Base-by-base conservation (phyloP, 805 yeast genomes). In the Brettanomyces sp. region DNA sequence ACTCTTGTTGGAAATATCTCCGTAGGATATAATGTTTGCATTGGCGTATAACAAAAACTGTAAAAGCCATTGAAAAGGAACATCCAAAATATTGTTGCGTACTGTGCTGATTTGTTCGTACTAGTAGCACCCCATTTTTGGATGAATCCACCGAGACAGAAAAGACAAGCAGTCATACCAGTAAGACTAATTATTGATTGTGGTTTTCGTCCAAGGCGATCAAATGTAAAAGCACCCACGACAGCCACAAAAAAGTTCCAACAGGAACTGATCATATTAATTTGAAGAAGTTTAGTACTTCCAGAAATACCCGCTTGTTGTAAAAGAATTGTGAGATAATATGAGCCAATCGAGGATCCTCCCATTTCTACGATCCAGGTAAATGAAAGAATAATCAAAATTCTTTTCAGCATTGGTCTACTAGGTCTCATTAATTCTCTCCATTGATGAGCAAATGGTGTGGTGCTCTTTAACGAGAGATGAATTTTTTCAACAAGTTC, bases 341-440 rank as follows among this genome's bases (percentile, higher is more conserved):
- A 72, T 1, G 74, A 66, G 22, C 70, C 72, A 46, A 72, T 60
- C 41, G 72, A 72, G 49, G 68, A 69, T 50, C 77, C 77, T 5
- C 72, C 68, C 40, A 69, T 54, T 52, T 68, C 73, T 59, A 59
- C 61, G 49, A 69, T 49, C 36, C 53, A 47, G n/a, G 63, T 62
- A 9, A 63, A 53, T 44, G 57, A 51, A 18, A 56, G 22, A 36
- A 57, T 48, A 49, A 63, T 49, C 22, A 61, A 49, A 56, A 63
- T 52, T 60, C 75, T 66, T 66, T 71, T 5, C 45, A 69, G 55
- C 53, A 60, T 64, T 22, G 62, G 55, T 36, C 57, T 56, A 11
- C 59, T 62, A 3, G 38, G 58, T 62, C 63, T 60, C 47, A 65
- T 69, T 3, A 53, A 41, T 9, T 54, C 58, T 36, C 46, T 46